A percentile compares a stretch with the other conserved stretches of the same genome.
Evolutionary conservation across 73 alveolate genomes (phyloP).

Genomic region (Blepharisma japonicum): DNA sequence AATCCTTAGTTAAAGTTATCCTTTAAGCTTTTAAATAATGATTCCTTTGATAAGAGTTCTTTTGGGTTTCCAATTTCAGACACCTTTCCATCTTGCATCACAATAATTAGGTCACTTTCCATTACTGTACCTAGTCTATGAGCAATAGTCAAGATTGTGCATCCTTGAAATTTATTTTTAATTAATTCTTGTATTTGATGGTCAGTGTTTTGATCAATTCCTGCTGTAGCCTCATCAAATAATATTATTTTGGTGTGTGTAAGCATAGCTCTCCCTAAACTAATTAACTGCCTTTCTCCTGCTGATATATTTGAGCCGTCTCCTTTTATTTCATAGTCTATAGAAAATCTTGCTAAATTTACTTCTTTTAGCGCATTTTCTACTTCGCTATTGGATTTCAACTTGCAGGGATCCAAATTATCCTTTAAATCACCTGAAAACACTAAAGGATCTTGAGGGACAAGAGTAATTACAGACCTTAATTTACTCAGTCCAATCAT

Average conservation of each 20-base stretch:
- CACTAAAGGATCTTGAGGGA: conserved; percentile 83
- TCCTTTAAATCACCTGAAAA: conserved; percentile 69
- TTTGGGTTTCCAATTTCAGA: conserved; percentile 69
- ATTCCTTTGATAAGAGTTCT: conserved; percentile 40
- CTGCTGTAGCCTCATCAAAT: conserved; percentile 93
- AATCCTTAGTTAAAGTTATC: background rate
- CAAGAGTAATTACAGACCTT: conserved; percentile 73
- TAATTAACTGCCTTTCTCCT: conserved; percentile 74
- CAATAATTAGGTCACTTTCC: conserved; percentile 71
- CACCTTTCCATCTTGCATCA: conserved; percentile 64
- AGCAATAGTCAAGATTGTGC: conserved; percentile 88
- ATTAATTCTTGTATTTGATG: conserved; percentile 65
- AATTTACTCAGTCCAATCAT: conserved; percentile 67
- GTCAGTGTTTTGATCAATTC: conserved; percentile 79
- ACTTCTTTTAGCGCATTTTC: conserved; percentile 50
- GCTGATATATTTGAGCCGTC: conserved; percentile 55
- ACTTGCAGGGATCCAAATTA: conserved; percentile 79
- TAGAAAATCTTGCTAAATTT: conserved; percentile 32
- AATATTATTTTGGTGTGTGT: conserved; percentile 62
- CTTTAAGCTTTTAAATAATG: background rate
- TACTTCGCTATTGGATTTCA: conserved; percentile 48
- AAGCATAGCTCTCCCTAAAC: conserved; percentile 76
- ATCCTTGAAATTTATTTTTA: conserved; percentile 46
- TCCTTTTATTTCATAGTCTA: conserved; percentile 22
- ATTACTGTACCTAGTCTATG: conserved; percentile 87